Evolutionary conservation across 1,284 basidiomycete genomes (phyloP).

Genomic region (Sporisorium exsertum): DNA sequence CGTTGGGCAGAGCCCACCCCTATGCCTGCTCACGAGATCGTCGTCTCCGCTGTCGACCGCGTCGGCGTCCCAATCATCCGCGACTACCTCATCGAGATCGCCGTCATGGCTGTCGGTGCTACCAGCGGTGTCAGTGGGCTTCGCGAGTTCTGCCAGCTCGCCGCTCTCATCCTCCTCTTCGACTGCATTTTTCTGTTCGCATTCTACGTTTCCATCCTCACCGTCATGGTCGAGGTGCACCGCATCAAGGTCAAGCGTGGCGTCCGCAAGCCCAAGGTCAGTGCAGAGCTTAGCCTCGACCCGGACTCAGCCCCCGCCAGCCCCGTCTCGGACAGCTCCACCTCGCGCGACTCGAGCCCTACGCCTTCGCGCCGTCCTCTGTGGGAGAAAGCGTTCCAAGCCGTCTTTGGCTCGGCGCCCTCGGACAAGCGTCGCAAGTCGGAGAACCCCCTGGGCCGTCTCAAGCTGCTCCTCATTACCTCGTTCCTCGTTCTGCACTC

Average conservation of each 20-base stretch:
- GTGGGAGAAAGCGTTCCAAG: slow-evolving; percentile 52
- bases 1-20: slow-evolving; percentile 72
- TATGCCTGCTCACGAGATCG: slow-evolving; percentile 82
- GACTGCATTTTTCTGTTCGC: slow-evolving; percentile 91
- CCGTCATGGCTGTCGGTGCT: slow-evolving; percentile 87
- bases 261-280: slow-evolving; percentile 60
- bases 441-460: slow-evolving; percentile 81
- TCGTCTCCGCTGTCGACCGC: slow-evolving; percentile 82
- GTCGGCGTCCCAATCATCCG: slow-evolving; percentile 86
- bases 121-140: slow-evolving; percentile 88
- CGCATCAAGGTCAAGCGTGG: slow-evolving; percentile 75
- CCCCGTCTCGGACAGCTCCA: slow-evolving; percentile 45
- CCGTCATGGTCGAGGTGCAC: slow-evolving; percentile 89
- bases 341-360: slow-evolving; percentile 46
- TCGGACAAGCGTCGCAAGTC: slow-evolving; percentile 72
- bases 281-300: slow-evolving; percentile 62
- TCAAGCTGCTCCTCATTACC: slow-evolving; percentile 87
- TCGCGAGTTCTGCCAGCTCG: slow-evolving; percentile 93
- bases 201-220: slow-evolving; percentile 88
- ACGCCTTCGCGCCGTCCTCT: slow-evolving; percentile 42
- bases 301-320: slow-evolving; percentile 58
- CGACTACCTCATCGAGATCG: slow-evolving; percentile 92
- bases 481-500: slow-evolving; percentile 62
- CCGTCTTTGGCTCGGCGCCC: slow-evolving; percentile 73
- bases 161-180: slow-evolving; percentile 83